These are phyloP conservation scores for Hyaloscypha hepaticicola DNA, from an alignment of 495 filamentous ascomycete genomes.

Conservation along the genomic window DNA sequence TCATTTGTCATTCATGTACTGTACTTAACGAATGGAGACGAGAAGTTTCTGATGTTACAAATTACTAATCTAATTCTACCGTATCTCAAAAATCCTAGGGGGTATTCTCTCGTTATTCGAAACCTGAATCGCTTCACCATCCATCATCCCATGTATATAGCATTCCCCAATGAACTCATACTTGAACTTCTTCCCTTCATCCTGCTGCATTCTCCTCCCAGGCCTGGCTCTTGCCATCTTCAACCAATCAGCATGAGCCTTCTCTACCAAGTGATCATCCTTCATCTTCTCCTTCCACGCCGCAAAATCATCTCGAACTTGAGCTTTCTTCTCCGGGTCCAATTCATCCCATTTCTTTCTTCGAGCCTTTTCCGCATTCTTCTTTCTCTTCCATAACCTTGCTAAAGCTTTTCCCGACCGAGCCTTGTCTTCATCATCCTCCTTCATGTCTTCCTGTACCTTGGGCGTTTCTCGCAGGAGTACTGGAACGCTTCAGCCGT, in stretches of 20 bases:
- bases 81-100: neutral
- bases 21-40: no score
- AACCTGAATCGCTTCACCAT: neutral
- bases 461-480: neutral
- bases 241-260: no score
- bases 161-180: neutral
- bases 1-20: no score
- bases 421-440: neutral
- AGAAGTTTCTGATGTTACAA: no score
- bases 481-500: slow-evolving; percentile 6
- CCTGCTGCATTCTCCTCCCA: neutral
- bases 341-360: no score
- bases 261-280: neutral
- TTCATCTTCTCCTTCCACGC: neutral
- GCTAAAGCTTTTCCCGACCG: neutral
- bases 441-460: neutral
- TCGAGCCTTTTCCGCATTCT: no score
- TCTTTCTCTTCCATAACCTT: neutral
- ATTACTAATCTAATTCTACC: no score
- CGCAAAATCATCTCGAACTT: no score
- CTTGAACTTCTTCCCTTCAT: neutral
- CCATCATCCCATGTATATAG: neutral
- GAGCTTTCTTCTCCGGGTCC: no score
- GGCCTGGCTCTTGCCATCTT: no score
- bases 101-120: neutral